A percentile compares a stretch with the other conserved stretches of the same genome.
phyloP scores from a whole-genome alignment of 768 basidiomycete genomes.

The Kwoniella sp. region DNA sequence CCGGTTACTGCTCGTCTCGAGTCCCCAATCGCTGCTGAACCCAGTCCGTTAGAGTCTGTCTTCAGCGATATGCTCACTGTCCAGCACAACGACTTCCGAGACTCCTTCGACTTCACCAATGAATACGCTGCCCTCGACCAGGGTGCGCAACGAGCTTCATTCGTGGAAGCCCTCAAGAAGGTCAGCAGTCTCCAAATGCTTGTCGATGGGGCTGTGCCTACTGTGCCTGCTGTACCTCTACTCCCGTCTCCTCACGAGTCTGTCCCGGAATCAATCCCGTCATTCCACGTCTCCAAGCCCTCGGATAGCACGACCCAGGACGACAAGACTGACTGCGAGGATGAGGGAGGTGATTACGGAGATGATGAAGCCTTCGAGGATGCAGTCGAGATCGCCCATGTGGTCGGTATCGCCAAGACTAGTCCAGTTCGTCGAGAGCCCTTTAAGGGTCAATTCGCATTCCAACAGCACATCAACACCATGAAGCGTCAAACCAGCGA shows the following conservation, averaged over 20 bases:
- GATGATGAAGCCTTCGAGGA: slow-evolving; percentile 15
- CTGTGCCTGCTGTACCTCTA: slow-evolving; percentile 10
- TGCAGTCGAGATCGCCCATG: slow-evolving; percentile 11
- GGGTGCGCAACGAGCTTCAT: slow-evolving; percentile 41
- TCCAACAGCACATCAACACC: slow-evolving; percentile 39
- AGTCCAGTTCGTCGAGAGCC: slow-evolving; percentile 28
- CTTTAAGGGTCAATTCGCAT: slow-evolving; percentile 43
- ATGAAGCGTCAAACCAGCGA: slow-evolving; percentile 11
- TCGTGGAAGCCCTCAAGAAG: slow-evolving; percentile 38
- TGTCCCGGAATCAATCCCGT: slow-evolving; percentile 9
- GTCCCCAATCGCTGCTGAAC: slow-evolving; percentile 1
- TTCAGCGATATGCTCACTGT: slow-evolving; percentile 23
- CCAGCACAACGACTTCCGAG: slow-evolving; percentile 25
- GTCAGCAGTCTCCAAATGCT: slow-evolving; percentile 7
- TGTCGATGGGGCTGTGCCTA: slow-evolving; percentile 3
- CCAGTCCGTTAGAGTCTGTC: slow-evolving; percentile 13
- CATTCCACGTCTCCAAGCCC: slow-evolving; percentile 23
- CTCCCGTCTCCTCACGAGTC: not conserved
- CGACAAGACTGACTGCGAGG: slow-evolving; percentile 9
- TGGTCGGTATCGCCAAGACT: slow-evolving; percentile 19
- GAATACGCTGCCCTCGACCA: slow-evolving; percentile 47
- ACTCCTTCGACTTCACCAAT: slow-evolving; percentile 52
- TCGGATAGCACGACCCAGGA: slow-evolving; percentile 6
- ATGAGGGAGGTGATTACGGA: slow-evolving; percentile 11
- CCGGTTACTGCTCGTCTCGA: not conserved